Conservation (phyloP, 768 basidiomycete genomes). For the Auricularia sp. region DNA sequence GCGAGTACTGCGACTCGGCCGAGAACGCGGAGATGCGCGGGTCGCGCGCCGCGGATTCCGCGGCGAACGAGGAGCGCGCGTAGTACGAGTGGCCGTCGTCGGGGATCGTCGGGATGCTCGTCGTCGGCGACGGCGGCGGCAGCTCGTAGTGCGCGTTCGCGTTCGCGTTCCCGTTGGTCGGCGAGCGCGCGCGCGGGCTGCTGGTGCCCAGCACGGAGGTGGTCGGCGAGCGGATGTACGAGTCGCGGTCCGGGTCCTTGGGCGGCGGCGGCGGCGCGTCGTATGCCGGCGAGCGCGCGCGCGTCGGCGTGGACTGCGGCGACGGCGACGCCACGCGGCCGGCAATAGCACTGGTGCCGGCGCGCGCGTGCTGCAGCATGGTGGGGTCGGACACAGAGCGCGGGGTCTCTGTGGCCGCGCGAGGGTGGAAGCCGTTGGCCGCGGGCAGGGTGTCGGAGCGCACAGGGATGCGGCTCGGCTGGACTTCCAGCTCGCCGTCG, state of each 20-base stretch:
- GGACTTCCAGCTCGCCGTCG: neutral
- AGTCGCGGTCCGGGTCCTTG: neutral
- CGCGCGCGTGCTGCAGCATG: neutral
- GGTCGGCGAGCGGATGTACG: neutral
- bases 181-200: neutral
- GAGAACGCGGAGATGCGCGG: neutral
- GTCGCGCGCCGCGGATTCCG: neutral
- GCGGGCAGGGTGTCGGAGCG: neutral
- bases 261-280: neutral
- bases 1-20: neutral
- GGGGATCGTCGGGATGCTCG: constrained; percentile 2
- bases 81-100: constrained; percentile 1
- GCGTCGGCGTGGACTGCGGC: too few relatives aligned
- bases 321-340: neutral
- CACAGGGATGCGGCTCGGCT: neutral
- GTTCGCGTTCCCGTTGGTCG: neutral
- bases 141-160: neutral
- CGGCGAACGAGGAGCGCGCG: neutral
- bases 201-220: neutral
- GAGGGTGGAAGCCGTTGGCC: neutral
- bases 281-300: too few relatives aligned
- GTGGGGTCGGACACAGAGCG: neutral
- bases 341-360: neutral
- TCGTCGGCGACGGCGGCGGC: neutral
- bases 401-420: neutral